Evolutionary conservation across 768 basidiomycete genomes (phyloP), one percentile per base, ranked within the genome.

Genomic region (Rhodotorula toruloides): DNA sequence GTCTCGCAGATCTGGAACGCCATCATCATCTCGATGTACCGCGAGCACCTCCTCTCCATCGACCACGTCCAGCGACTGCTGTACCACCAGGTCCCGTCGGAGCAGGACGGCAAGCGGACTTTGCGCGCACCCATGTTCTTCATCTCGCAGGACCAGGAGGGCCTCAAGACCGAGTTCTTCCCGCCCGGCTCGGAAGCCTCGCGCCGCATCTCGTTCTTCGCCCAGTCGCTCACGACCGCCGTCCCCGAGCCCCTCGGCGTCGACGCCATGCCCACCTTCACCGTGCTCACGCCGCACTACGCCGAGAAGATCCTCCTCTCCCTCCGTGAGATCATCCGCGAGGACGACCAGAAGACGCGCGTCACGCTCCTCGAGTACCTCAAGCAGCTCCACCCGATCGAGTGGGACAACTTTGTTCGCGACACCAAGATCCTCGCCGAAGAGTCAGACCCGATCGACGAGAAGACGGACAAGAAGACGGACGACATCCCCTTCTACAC

Each of bases 1-100:
- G 94, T 99, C 49, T 96, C 93, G 22, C 96, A 97, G 79, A 93
- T 99, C 61, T 98, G 96, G 96, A 99, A 99, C 77, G 96, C 96
- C 31, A 87, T 99, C 79, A 96, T 99, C 79, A 98, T 99, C 72
- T 98, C 94, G 21, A 99, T 99, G 96, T 99, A 98, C 79, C 87
- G 96, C 75, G 96, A 99, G 77, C 96, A 98, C 76, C 78, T 99
- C n/a, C 81, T 98, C 54, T 97, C 93, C 54, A 99, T 99, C 75
- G 92, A 97, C 73, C 96, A 99, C 74, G 94, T 99, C 47, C 96
- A 99, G 80, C 96, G 94, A 77, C 80, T 98, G 17, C 84, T 98
- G 14, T 98, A 99, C 73, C 96, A 98, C 77, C 96, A 99, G 76
- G 89, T 98, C 37, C 91, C 94, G 72, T 86, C 86, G 22, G 84